phyloP scores from a whole-genome alignment of 2,329 filamentous ascomycete genomes.

The Macroventuria anomochaeta region DNA sequence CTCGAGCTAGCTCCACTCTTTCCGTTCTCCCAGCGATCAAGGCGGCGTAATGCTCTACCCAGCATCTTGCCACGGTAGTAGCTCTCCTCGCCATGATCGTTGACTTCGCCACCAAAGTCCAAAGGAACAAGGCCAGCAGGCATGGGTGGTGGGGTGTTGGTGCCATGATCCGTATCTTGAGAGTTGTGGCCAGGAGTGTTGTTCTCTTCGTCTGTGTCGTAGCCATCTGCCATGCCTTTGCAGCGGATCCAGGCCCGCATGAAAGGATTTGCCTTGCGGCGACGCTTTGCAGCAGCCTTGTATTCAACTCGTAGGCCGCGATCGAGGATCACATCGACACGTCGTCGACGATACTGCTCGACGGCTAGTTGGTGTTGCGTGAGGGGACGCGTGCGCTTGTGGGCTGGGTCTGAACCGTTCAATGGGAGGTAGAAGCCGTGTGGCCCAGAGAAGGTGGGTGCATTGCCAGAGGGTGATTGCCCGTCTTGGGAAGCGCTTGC shows the following conservation, averaged over 20 bases:
- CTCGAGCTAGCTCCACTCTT: slow-evolving; percentile 23
- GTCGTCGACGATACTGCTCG: slow-evolving; percentile 76
- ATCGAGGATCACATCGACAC: slow-evolving; percentile 82
- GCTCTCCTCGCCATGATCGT: slow-evolving; percentile 80
- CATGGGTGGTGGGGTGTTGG: slow-evolving; percentile 42
- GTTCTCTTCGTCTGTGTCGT: slow-evolving; percentile 55
- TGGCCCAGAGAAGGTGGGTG: slow-evolving; percentile 57
- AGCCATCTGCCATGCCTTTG: slow-evolving; percentile 54
- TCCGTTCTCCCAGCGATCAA: slow-evolving; percentile 72
- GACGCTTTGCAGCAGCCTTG: slow-evolving; percentile 65
- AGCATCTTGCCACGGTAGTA: slow-evolving; percentile 70
- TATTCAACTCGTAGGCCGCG: slow-evolving; percentile 73
- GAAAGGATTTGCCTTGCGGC: slow-evolving; percentile 70
- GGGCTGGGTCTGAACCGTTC: slow-evolving; percentile 55
- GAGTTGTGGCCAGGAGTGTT: slow-evolving; percentile 48
- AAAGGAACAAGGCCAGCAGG: slow-evolving; percentile 67
- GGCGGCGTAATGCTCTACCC: slow-evolving; percentile 66
- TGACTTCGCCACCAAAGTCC: slow-evolving; percentile 60
- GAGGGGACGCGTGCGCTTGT: slow-evolving; percentile 71
- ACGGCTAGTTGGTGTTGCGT: slow-evolving; percentile 84
- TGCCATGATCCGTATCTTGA: slow-evolving; percentile 34
- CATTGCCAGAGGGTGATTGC: slow-evolving; percentile 41
- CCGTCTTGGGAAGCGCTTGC: slow-evolving; percentile 41
- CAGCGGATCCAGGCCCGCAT: slow-evolving; percentile 71
- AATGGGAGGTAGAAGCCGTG: slow-evolving; percentile 59